Conservation (phyloP, 805 yeast genomes). For the Millerozyma acaciae region DNA sequence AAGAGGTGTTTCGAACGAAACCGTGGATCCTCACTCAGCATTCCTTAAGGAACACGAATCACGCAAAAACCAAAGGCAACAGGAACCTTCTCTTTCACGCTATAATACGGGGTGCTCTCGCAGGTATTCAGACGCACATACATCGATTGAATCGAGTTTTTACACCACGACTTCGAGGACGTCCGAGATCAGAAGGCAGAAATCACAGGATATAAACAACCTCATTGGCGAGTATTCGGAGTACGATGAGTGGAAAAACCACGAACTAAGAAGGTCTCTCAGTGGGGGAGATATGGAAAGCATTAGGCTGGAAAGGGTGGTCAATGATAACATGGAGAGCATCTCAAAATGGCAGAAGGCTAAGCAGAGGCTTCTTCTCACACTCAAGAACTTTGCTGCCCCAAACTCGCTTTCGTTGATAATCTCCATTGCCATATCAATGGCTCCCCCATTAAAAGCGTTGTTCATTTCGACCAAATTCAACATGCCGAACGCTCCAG, state of each 20-base stretch:
- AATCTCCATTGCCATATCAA: conserved; percentile 58
- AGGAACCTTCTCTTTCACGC: too few relatives aligned
- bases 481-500: conserved; percentile 75
- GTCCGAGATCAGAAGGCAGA: conserved; percentile 20
- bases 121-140: conserved; percentile 7
- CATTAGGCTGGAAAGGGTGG: conserved; percentile 1
- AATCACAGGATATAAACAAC: conserved; percentile 33
- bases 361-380: conserved; percentile 4
- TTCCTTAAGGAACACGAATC: conserved; percentile 14
- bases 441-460: conserved; percentile 86
- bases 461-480: conserved; percentile 34
- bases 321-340: conserved; percentile 2
- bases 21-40: conserved; percentile 18
- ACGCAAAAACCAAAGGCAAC: too few relatives aligned
- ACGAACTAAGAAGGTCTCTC: conserved; percentile 14
- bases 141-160: conserved; percentile 8
- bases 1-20: too few relatives aligned
- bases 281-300: too few relatives aligned
- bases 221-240: conserved; percentile 47
- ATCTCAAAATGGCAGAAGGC: conserved; percentile 1
- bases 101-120: too few relatives aligned
- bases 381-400: conserved; percentile 52
- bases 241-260: conserved; percentile 28
- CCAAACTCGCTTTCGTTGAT: conserved; percentile 76
- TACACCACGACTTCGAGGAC: conserved; percentile 19